Base-by-base conservation (phyloP, 2,329 filamentous ascomycete genomes). In the Magnaporthiopsis poae region DNA sequence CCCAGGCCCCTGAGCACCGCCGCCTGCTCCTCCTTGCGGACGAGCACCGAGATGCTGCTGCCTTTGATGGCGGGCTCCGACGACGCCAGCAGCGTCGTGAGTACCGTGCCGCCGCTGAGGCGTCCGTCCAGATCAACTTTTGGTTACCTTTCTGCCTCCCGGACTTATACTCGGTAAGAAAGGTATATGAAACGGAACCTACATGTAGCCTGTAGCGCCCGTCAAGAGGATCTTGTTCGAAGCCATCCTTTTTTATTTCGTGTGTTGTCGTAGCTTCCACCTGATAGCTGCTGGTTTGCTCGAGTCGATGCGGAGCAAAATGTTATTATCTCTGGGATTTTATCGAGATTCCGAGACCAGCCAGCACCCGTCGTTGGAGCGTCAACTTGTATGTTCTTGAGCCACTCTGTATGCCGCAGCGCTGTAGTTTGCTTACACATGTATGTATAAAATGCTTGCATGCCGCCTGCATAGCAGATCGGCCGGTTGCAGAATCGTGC, bases 1-100 rank as follows among this genome's bases (percentile, higher is more conserved):
- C 72, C 70, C 31, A 69, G 68, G 2, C 61, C 61, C 46, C 46
- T 21, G 12, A 56, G 46, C 46, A 25, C 46, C 46, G 46, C 21
- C 46, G 46, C 46, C 18, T 56, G 46, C 21, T 56, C 46, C 46
- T 56, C 46, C 46, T 25, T 21, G 46, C 46, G 46, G 21, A 56
- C n/a, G 46, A 56, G 46, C 21, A 21, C 46, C 46, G 46, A 56
- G 46, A 56, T 56, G 46, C 46, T n/a, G 46, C 46, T 25, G 46
- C 7, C 21, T 11, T 56, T 56, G 21, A 56, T 8, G 21, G 21
- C 46, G 21, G 21, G 46, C 21, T 56, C 46, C 46, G 46, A 56
- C 18, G 46, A 56, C 7, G 46, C 21, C 46, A 56, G 46, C 21
- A 56, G 46, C 21, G 46, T 56, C 7, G 21, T 11, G 46, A 56